A percentile compares a stretch with the other conserved stretches of the same genome.
Evolutionary conservation across 345 rosid genomes (phyloP).

Genomic region (Sapria himalayana): DNA sequence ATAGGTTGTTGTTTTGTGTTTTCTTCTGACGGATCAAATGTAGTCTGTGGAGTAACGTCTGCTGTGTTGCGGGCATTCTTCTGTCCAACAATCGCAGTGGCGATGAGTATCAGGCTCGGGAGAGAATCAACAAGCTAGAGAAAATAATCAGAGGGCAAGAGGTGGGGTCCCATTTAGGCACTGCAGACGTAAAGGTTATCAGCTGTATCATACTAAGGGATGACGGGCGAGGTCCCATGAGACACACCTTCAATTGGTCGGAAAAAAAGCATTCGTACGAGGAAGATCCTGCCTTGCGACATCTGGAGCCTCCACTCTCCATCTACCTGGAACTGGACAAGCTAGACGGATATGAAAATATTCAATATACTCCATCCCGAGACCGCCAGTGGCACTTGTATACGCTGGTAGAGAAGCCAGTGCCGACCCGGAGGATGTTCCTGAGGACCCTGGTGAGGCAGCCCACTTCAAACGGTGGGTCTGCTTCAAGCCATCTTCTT

Average conservation of each 20-base stretch:
- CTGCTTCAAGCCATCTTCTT: slow-evolving; percentile 37
- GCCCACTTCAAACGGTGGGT: slow-evolving; percentile 43
- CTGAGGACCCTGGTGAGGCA: slow-evolving; percentile 92
- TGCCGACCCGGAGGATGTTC: slow-evolving; percentile 75
- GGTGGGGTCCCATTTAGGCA: slow-evolving; percentile 45
- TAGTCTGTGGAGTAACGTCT: too few relatives aligned
- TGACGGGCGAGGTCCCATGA: slow-evolving; percentile 95
- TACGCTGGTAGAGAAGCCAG: slow-evolving; percentile 62
- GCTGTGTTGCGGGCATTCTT: too few relatives aligned
- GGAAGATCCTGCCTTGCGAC: slow-evolving; percentile 91
- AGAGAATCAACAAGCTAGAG: slow-evolving; percentile 74
- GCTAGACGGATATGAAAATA: slow-evolving; percentile 64
- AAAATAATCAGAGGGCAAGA: slow-evolving; percentile 83
- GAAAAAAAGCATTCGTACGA: slow-evolving; percentile 50
- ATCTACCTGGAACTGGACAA: slow-evolving; percentile 95
- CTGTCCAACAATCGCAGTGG: too few relatives aligned
- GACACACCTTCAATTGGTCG: slow-evolving; percentile 96
- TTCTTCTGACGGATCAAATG: too few relatives aligned
- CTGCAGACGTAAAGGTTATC: slow-evolving; percentile 80
- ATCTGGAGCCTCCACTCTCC: slow-evolving; percentile 94
- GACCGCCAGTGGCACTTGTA: slow-evolving; percentile 96
- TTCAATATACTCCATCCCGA: slow-evolving; percentile 57
- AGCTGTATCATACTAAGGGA: slow-evolving; percentile 97
- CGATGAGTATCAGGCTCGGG: slow-evolving; percentile 99
- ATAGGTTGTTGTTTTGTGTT: too few relatives aligned